Evolutionary conservation across 2,329 filamentous ascomycete genomes (phyloP).

Genomic region (Colletotrichum tanaceti): DNA sequence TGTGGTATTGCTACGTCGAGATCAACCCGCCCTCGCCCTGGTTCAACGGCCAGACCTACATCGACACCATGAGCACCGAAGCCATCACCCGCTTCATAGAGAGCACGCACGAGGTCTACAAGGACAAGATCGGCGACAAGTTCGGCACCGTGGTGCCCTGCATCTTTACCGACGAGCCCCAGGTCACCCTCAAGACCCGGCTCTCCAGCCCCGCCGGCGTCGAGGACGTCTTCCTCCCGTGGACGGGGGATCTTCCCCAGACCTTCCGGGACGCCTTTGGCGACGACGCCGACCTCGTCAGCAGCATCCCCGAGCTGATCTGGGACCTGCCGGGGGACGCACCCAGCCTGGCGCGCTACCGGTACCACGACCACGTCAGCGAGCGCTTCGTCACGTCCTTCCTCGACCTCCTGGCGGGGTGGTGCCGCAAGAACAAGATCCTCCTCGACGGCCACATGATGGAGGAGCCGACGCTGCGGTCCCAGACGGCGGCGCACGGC

Average conservation of each 20-base stretch:
- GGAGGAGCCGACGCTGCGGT: constrained; percentile 48
- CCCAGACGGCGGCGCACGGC: constrained; percentile 48
- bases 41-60: constrained; percentile 49
- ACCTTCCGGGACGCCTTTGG: constrained; percentile 45
- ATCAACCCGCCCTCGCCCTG: constrained; percentile 46
- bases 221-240: constrained; percentile 48
- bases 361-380: constrained; percentile 49
- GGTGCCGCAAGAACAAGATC: constrained; percentile 46
- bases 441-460: constrained; percentile 49
- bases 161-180: constrained; percentile 50
- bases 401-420: constrained; percentile 46
- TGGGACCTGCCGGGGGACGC: constrained; percentile 47
- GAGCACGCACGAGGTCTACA: constrained; percentile 48
- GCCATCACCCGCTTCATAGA: constrained; percentile 47
- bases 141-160: constrained; percentile 48
- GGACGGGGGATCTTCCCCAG: constrained; percentile 46
- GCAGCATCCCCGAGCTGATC: constrained; percentile 46
- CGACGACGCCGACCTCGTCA: constrained; percentile 42
- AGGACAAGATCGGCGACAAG: constrained; percentile 45
- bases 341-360: constrained; percentile 45
- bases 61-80: constrained; percentile 47
- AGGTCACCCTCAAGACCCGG: constrained; percentile 48
- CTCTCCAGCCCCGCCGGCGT: constrained; percentile 43
- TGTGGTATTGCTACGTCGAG: constrained; percentile 50
- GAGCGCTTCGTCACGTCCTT: constrained; percentile 48